A percentile compares a stretch with the other conserved stretches of the same genome.
These are phyloP conservation scores for Umbelopsis sp. DNA, from an alignment of 192 early-diverging fungal species.

Conservation along the genomic window DNA sequence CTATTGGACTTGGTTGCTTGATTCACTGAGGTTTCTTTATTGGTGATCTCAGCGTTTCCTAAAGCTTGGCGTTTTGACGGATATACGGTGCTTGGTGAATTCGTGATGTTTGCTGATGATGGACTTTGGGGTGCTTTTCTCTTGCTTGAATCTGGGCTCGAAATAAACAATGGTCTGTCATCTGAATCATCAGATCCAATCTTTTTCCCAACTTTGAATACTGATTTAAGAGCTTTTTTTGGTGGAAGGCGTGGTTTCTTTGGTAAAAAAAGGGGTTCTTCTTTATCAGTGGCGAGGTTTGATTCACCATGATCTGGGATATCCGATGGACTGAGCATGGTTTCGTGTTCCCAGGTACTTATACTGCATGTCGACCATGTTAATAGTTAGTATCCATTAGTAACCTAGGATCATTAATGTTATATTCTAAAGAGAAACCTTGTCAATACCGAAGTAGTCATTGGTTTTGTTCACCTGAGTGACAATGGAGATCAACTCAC, in stretches of 20 bases:
- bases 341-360: neutral
- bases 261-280: neutral
- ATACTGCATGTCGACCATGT: neutral
- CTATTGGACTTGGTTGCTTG: neutral
- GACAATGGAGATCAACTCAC: neutral
- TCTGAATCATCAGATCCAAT: neutral
- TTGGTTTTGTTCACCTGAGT: neutral
- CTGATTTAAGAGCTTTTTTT: neutral
- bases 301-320: neutral
- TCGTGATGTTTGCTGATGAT: neutral
- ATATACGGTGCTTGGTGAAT: neutral
- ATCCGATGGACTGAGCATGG: neutral
- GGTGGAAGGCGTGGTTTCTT: neutral
- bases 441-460: neutral
- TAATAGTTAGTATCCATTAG: neutral
- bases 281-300: neutral
- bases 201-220: neutral
- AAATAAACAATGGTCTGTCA: neutral
- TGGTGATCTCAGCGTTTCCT: neutral
- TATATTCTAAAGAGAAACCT: neutral
- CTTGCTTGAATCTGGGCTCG: neutral
- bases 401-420: neutral
- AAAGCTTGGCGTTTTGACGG: neutral
- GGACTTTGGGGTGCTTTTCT: neutral
- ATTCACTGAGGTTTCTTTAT: neutral